These are phyloP conservation scores for Leptomonas pyrrhocoris DNA, from an alignment of 208 protist genomes.

Conservation along the genomic window DNA sequence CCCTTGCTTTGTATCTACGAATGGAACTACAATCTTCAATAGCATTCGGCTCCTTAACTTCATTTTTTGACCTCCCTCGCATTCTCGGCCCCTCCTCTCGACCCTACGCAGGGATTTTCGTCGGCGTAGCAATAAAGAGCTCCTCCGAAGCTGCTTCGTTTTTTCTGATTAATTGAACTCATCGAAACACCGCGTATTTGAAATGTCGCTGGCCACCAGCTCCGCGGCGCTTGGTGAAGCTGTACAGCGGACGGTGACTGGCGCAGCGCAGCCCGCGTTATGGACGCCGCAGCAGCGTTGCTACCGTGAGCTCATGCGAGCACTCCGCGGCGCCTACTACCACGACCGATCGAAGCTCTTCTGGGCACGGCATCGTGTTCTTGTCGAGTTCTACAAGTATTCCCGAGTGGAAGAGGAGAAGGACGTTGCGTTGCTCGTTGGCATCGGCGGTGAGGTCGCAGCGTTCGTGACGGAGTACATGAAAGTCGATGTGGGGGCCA, in stretches of 20 bases:
- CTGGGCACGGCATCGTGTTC: constrained; percentile 85
- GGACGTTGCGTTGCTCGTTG: constrained; percentile 56
- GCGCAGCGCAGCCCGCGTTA: not conserved
- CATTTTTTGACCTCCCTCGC: too few species aligned
- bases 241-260: not conserved
- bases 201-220: constrained; percentile 17
- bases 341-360: constrained; percentile 89
- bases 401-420: constrained; percentile 49
- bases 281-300: constrained; percentile 83
- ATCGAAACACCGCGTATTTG: not conserved
- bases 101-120: too few species aligned
- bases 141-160: too few species aligned
- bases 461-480: constrained; percentile 81
- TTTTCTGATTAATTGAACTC: not conserved
- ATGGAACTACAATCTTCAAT: too few species aligned
- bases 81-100: too few species aligned
- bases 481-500: constrained; percentile 82
- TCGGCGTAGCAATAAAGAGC: too few species aligned
- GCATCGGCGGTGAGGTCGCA: constrained; percentile 68
- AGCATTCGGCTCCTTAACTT: too few species aligned
- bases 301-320: constrained; percentile 72
- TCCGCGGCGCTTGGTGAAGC: constrained; percentile 12
- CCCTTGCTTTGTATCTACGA: too few species aligned
- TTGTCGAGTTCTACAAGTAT: constrained; percentile 93
- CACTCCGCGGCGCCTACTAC: constrained; percentile 79